These are phyloP conservation scores for Vitellaria paradoxa DNA, from an alignment of 179 eudicot genomes.

Conservation along the genomic window DNA sequence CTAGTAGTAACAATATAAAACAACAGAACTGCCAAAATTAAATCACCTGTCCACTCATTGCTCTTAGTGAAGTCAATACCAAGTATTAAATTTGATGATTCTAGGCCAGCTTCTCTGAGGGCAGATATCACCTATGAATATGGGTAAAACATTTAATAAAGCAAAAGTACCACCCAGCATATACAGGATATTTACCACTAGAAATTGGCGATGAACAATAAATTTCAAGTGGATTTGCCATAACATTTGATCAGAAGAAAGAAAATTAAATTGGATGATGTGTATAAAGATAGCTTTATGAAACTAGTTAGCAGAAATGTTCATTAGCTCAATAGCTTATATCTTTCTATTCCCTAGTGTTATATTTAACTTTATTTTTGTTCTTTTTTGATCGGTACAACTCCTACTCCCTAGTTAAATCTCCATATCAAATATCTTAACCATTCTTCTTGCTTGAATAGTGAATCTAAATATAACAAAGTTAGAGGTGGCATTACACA, in stretches of 20 bases:
- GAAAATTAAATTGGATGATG: background rate
- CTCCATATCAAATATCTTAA: background rate
- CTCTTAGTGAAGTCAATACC: conserved; percentile 92
- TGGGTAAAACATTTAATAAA: conserved; percentile 7
- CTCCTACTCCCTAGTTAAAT: too few relatives aligned
- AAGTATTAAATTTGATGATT: conserved; percentile 83
- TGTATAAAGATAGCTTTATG: background rate
- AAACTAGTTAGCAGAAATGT: background rate
- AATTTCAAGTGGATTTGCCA: background rate
- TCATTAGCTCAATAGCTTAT: background rate
- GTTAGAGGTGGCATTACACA: too few relatives aligned
- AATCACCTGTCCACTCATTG: conserved; percentile 85
- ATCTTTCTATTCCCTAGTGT: background rate
- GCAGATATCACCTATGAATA: conserved; percentile 56
- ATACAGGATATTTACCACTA: background rate
- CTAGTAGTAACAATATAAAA: background rate
- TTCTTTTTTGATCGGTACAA: too few relatives aligned
- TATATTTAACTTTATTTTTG: too few relatives aligned
- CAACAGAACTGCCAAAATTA: background rate
- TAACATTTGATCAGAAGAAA: background rate
- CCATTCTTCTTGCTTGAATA: background rate
- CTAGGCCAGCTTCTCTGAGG: conserved; percentile 84
- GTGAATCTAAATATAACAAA: too few relatives aligned
- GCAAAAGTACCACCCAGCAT: background rate
- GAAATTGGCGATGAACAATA: background rate